These are phyloP conservation scores for Gypsophila paniculata DNA, from an alignment of 179 eudicot species.

Conservation along the genomic window DNA sequence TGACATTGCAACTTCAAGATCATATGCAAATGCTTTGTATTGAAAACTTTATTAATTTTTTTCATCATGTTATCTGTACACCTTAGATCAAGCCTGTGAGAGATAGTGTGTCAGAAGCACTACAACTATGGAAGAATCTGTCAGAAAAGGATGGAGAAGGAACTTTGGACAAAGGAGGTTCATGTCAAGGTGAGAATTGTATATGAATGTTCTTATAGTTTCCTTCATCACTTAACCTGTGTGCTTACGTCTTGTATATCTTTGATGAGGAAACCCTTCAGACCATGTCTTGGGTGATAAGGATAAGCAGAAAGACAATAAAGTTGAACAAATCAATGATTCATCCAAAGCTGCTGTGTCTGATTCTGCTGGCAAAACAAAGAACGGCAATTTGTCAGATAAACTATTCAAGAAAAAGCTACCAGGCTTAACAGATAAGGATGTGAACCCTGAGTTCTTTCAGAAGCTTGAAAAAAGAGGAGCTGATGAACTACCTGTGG, in stretches of 20 bases:
- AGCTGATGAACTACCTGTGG: constrained; percentile 71
- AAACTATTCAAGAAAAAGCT: constrained; percentile 78
- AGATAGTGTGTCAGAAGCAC: constrained; percentile 86
- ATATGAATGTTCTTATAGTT: constrained; percentile 9
- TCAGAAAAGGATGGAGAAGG: constrained; percentile 62
- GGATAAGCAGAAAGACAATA: constrained; percentile 32
- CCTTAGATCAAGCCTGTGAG: constrained; percentile 87
- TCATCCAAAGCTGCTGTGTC: constrained; percentile 38
- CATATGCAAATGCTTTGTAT: background rate
- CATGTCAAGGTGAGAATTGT: constrained; percentile 39
- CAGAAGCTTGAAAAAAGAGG: constrained; percentile 78
- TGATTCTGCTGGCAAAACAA: constrained; percentile 45
- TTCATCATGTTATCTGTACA: constrained; percentile 3
- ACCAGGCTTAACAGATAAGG: constrained; percentile 72
- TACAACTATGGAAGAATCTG: constrained; percentile 80
- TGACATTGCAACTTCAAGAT: background rate
- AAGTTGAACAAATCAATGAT: constrained; percentile 42
- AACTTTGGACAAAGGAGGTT: constrained; percentile 45
- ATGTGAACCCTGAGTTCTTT: constrained; percentile 86
- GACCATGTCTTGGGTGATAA: constrained; percentile 41
- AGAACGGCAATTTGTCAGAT: constrained; percentile 51
- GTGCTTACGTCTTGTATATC: constrained; percentile 9
- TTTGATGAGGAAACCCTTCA: constrained; percentile 26
- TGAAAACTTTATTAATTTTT: background rate
- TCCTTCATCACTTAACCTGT: background rate